Conservation (phyloP, 352 stramenopile species). For the Elongisporangium anandrum region DNA sequence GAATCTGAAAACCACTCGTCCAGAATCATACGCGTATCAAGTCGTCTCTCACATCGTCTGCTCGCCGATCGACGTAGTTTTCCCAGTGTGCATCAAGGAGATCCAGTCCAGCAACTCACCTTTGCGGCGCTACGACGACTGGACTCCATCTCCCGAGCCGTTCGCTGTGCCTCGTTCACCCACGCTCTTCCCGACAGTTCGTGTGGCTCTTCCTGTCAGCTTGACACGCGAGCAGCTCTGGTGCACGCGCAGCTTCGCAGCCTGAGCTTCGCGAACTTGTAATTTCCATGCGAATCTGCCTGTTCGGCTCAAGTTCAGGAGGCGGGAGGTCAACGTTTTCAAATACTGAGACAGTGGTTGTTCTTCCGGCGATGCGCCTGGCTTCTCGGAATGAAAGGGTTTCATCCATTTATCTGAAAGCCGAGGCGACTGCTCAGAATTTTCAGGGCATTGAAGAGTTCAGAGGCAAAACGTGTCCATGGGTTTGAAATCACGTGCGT, state of each 20-base stretch:
- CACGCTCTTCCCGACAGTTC: constrained; percentile 18
- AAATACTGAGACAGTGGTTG: too few relatives aligned
- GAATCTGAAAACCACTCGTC: too few relatives aligned
- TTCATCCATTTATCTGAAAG: background rate
- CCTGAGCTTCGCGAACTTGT: background rate
- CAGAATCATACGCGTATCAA: background rate
- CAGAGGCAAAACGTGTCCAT: background rate
- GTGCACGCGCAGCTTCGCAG: background rate
- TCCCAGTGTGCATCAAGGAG: background rate
- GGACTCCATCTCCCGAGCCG: background rate
- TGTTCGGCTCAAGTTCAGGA: too few relatives aligned
- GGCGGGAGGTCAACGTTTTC: too few relatives aligned
- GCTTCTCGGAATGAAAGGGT: background rate
- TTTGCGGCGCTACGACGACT: background rate
- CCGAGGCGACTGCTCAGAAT: background rate
- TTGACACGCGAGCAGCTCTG: background rate
- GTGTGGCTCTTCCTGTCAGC: background rate
- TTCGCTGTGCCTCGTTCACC: constrained; percentile 10
- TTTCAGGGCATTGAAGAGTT: background rate
- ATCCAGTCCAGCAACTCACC: background rate
- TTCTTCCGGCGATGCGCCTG: background rate
- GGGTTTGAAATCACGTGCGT: too few relatives aligned
- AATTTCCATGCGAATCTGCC: too few relatives aligned
- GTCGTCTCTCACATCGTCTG: background rate
- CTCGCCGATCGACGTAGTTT: background rate